Base-by-base conservation (phyloP, 768 basidiomycete genomes). In the Trametes elegans region DNA sequence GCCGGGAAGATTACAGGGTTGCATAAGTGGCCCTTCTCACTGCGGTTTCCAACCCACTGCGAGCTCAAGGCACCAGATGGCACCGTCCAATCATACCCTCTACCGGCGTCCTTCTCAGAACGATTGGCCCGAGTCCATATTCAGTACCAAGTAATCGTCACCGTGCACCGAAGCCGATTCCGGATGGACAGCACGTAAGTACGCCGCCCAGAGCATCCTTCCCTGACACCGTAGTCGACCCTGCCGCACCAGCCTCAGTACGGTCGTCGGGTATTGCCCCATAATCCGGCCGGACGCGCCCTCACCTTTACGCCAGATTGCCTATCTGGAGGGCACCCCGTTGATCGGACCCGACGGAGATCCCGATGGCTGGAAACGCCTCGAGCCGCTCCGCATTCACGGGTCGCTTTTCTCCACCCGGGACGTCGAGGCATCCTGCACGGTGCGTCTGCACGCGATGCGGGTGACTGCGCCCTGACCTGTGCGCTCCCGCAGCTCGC, bases 301-400 rank as follows among this genome's bases (percentile, higher is more conserved):
- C 3, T 66, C 67, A 8, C 32, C 61, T n/a, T 21, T 60, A 18
- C 60, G 67, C 14, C 63, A 65, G 32, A 44, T 64, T 21, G 61
- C 65, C 19, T 66, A 66, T 54, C 45, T 61, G 9, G 63, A 63
- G 40, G 55, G 59, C 28, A 51, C 28, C 27, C 63, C 65, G 14
- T 46, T 68, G 9, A 34, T 60, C 40, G 67, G 65, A 4, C 65
- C 64, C 16, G 65, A 66, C 9, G 61, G 48, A 29, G 67, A 68
- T 43, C 65, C 64, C 28, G 64, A 65, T 35, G 67, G 67, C 13
- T 68, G 67, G 67, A 49, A 53, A 21, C 49, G 58, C 24, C 53
- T 65, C 23, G 35, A 51, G 18, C 46, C 64, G 29, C 46, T 55
- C 24, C 52, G 21, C 7, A 46, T 68, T 14, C 54, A 45, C 27